Conservation (phyloP, 2,329 filamentous ascomycete genomes). For the Aspergillus felis region DNA sequence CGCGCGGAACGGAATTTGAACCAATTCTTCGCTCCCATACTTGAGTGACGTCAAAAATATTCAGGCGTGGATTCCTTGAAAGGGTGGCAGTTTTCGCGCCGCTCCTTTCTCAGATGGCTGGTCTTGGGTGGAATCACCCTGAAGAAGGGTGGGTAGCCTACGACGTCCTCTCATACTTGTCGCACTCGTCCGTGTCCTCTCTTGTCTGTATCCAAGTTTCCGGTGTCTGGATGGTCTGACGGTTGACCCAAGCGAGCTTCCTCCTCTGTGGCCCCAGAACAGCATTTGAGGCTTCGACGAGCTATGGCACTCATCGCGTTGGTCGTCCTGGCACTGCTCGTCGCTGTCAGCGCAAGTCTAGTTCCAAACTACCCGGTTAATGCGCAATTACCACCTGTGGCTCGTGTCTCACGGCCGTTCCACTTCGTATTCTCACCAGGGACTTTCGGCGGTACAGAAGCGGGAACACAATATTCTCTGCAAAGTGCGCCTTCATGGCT, state of each 20-base stretch:
- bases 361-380: constrained; percentile 68
- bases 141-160: constrained; percentile 17
- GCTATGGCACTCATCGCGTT: constrained; percentile 26
- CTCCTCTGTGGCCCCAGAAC: constrained; percentile 11
- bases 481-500: constrained; percentile 68
- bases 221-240: constrained; percentile 2
- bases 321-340: constrained; percentile 23
- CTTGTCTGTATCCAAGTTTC: constrained; percentile 2
- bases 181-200: constrained; percentile 5
- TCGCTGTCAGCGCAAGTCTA: constrained; percentile 33
- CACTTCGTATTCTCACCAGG: constrained; percentile 45
- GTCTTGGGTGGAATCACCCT: constrained; percentile 25
- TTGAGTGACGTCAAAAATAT: constrained; percentile 37
- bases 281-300: constrained; percentile 8
- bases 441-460: constrained; percentile 64
- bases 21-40: constrained; percentile 31
- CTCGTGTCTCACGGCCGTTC: constrained; percentile 58
- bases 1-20: constrained; percentile 21
- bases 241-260: constrained; percentile 8
- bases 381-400: constrained; percentile 76
- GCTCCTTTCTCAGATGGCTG: constrained; percentile 24
- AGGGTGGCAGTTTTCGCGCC: constrained; percentile 29
- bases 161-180: constrained; percentile 14
- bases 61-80: constrained; percentile 36
- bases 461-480: constrained; percentile 63